Evolutionary conservation across 305 asterid species (phyloP).

Genomic region (Coffea humblotiana): DNA sequence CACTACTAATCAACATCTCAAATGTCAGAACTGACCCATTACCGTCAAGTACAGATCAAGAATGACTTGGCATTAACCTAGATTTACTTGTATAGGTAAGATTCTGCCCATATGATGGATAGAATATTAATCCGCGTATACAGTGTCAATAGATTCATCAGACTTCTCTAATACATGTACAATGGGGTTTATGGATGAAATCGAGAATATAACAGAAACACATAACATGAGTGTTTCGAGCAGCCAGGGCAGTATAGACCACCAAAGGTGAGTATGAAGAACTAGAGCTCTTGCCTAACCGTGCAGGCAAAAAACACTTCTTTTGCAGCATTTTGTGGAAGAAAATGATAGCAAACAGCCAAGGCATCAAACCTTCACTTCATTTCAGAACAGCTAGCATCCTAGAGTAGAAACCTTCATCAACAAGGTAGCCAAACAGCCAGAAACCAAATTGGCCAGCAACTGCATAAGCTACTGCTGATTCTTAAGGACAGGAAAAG

Average conservation of each 20-base stretch:
- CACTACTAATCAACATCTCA: not conserved
- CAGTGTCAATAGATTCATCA: not conserved
- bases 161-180: not conserved
- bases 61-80: not conserved
- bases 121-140: not conserved
- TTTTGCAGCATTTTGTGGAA: not conserved
- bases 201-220: not conserved
- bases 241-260: not conserved
- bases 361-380: constrained; percentile 1
- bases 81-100: not conserved
- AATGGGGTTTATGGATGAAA: not conserved
- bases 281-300: not conserved
- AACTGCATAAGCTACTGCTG: constrained; percentile 31
- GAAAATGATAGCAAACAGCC: not conserved
- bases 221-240: not conserved
- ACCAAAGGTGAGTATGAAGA: not conserved
- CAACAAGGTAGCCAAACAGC: constrained; percentile 6
- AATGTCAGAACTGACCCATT: not conserved
- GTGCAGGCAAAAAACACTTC: not conserved
- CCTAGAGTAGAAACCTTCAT: not conserved
- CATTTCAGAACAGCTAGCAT: not conserved
- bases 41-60: not conserved
- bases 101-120: not conserved
- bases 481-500: constrained; percentile 86
- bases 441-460: not conserved